These are phyloP conservation scores for Boechera retrofracta DNA, from an alignment of 345 rosid genomes.

Conservation along the genomic window DNA sequence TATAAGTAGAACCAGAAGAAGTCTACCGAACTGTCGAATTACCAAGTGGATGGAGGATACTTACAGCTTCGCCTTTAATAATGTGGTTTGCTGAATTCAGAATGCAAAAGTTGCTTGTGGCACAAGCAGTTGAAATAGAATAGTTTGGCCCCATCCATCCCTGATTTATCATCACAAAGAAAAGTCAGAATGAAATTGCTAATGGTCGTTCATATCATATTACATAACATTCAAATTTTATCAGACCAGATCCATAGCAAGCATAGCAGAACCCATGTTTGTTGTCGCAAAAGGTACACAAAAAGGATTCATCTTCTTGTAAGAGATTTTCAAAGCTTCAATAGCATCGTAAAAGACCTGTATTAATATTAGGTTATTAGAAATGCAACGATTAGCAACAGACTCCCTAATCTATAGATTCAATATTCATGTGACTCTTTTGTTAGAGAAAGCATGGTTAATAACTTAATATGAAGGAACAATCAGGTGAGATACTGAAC, in stretches of 20 bases:
- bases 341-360: slow-evolving; percentile 93
- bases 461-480: not conserved
- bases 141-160: slow-evolving; percentile 99
- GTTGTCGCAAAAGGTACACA: slow-evolving; percentile 97
- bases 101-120: slow-evolving; percentile 94
- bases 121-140: slow-evolving; percentile 96
- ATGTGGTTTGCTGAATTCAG: slow-evolving; percentile 94
- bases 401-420: not conserved
- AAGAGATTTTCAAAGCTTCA: slow-evolving; percentile 86
- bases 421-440: not conserved
- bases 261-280: slow-evolving; percentile 99
- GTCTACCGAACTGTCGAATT: slow-evolving; percentile 25
- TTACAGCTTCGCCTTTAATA: slow-evolving; percentile 95
- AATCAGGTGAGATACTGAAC: slow-evolving; percentile 5
- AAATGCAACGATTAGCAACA: not conserved
- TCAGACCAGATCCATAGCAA: slow-evolving; percentile 94
- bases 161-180: slow-evolving; percentile 48
- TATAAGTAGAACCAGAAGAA: slow-evolving; percentile 24
- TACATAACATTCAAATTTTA: slow-evolving; percentile 31
- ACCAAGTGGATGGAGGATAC: slow-evolving; percentile 43
- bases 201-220: slow-evolving; percentile 14
- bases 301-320: slow-evolving; percentile 94
- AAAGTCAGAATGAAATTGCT: slow-evolving; percentile 19
- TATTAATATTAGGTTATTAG: slow-evolving; percentile 20
- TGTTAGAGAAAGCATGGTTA: not conserved